Evolutionary conservation across 345 rosid genomes (phyloP).

Genomic region (Acer negundo): DNA sequence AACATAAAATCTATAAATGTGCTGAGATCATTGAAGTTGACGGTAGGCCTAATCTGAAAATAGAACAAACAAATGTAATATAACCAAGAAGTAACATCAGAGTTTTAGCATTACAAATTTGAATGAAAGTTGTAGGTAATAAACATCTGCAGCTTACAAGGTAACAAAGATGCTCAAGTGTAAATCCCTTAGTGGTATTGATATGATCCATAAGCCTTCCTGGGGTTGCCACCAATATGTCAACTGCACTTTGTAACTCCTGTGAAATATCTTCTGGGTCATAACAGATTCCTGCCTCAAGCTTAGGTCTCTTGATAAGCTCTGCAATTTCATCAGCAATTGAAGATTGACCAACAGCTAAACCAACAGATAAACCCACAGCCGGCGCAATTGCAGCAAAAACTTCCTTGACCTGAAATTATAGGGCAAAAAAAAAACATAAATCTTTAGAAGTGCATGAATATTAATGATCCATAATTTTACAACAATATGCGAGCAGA

Average conservation of each 20-base stretch:
- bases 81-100: background rate
- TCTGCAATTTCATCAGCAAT: conserved; percentile 80
- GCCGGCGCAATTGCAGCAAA: conserved; percentile 90
- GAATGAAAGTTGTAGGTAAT: conserved; percentile 1
- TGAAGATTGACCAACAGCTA: conserved; percentile 94
- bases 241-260: conserved; percentile 71
- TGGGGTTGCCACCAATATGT: conserved; percentile 94
- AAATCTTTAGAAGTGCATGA: background rate
- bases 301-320: conserved; percentile 70
- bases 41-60: background rate
- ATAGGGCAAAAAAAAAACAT: conserved; percentile 12
- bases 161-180: conserved; percentile 90
- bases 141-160: conserved; percentile 55
- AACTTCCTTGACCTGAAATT: conserved; percentile 80
- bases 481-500: background rate
- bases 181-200: conserved; percentile 80
- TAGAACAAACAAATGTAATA: background rate
- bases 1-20: background rate
- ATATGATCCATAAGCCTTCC: conserved; percentile 99
- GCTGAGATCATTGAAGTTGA: conserved; percentile 1
- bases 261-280: conserved; percentile 61
- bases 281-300: conserved; percentile 85
- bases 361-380: conserved; percentile 90
- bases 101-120: conserved; percentile 5
- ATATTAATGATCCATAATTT: background rate